Evolutionary conservation across 129 eudicot genomes (phyloP).

Genomic region (Artemisia annua): DNA sequence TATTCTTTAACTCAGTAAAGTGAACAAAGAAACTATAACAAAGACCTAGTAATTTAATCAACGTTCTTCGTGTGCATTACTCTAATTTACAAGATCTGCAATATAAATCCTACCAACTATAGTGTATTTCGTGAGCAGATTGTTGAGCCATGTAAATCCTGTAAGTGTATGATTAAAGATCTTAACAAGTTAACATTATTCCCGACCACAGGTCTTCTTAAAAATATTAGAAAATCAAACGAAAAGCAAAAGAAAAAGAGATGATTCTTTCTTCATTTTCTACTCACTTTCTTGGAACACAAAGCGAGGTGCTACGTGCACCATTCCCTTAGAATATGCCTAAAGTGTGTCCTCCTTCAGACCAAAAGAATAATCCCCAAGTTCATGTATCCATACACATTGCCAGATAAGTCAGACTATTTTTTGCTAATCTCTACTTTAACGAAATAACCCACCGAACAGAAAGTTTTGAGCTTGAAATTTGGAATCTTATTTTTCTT

Average conservation of each 20-base stretch:
- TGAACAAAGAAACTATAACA: not conserved
- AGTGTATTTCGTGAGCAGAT: not conserved
- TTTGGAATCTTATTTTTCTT: constrained; percentile 30
- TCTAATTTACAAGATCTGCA: not conserved
- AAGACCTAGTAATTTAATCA: not conserved
- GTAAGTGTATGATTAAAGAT: not conserved
- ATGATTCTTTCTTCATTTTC: constrained; percentile 35
- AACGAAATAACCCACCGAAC: constrained; percentile 26
- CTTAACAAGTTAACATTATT: not conserved
- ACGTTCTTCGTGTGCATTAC: not conserved
- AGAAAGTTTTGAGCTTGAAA: constrained; percentile 11
- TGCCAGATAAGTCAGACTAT: not conserved
- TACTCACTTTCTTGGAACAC: constrained; percentile 16
- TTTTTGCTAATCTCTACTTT: constrained; percentile 17
- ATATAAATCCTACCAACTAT: not conserved
- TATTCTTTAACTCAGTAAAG: constrained; percentile 16
- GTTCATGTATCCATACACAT: constrained; percentile 30
- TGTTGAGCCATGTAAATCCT: not conserved
- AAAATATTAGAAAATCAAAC: not conserved
- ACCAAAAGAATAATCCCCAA: constrained; percentile 38
- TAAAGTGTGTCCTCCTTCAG: constrained; percentile 29
- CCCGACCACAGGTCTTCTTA: not conserved
- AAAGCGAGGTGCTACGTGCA: constrained; percentile 12
- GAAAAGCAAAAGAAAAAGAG: constrained; percentile 27
- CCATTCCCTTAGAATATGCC: constrained; percentile 36